Evolutionary conservation across 257 asterid species (phyloP).

Genomic region (Plectranthus barbatus): DNA sequence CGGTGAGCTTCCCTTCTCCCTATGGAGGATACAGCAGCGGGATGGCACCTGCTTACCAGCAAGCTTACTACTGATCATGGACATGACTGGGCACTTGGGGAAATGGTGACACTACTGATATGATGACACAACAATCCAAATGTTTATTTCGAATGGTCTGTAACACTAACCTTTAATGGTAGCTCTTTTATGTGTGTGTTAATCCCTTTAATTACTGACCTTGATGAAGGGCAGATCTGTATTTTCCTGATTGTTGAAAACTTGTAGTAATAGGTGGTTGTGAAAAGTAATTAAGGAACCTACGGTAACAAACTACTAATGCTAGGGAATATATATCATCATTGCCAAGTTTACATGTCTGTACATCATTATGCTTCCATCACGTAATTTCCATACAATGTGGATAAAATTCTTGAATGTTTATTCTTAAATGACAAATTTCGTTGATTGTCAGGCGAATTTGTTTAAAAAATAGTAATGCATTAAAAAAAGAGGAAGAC

Average conservation of each 20-base stretch:
- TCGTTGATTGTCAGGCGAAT: too few relatives aligned
- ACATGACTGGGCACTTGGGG: constrained; percentile 39
- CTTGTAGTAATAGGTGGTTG: constrained; percentile 68
- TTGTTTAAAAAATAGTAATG: too few relatives aligned
- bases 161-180: constrained; percentile 94
- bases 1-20: constrained; percentile 57
- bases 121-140: constrained; percentile 41
- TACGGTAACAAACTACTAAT: constrained; percentile 12
- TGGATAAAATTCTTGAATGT: too few relatives aligned
- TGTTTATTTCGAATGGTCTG: constrained; percentile 61
- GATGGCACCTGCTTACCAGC: constrained; percentile 84
- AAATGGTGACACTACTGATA: constrained; percentile 74
- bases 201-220: constrained; percentile 64
- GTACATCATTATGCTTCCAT: too few relatives aligned
- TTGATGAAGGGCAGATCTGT: constrained; percentile 68
- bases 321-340: constrained; percentile 6
- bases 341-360: too few relatives aligned
- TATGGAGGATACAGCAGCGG: constrained; percentile 76
- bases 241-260: constrained; percentile 74
- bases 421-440: too few relatives aligned
- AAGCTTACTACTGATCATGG: constrained; percentile 85
- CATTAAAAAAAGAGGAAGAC: too few relatives aligned
- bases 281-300: constrained; percentile 46
- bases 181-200: constrained; percentile 77
- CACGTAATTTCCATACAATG: too few relatives aligned